Evolutionary conservation across 2,329 filamentous ascomycete species (phyloP), one percentile per base, ranked within the genome.

Genomic region (Zymoseptoria crescenta): DNA sequence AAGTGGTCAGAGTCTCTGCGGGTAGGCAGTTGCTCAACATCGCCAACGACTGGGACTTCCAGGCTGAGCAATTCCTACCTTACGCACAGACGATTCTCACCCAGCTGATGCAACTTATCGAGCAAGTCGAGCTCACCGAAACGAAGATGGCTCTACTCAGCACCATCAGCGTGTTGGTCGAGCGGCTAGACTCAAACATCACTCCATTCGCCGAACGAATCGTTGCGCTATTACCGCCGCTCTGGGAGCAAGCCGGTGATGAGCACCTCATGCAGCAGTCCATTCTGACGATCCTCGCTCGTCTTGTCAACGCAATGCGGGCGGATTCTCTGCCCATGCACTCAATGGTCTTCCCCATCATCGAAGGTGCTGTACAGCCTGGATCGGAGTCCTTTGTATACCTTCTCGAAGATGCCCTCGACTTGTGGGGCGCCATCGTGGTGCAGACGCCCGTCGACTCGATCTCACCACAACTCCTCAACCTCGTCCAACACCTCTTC

Each of bases 231-330:
- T 80, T 97, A 6, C 92, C 93, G 0, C 80, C 81, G 3, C 80
- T 97, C 0, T 99, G 94, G 94, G 86, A 89, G 61, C 84, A 87
- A 55, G 91, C 89, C 2, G 90, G 87, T 0, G 88, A 96, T 61
- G 89, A 94, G 69, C 90, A 91, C 74, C 84, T 97, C 73, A 88
- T 96, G 80, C 97, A 97, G 74, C 92, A 96, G 74, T 86, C 91
- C 1, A 91, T 97, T 56, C 82, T 97, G 59, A 89, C 88, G 2
- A 87, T 97, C 48, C 84, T 97, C 55, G 82, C 89, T 1, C 87
- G 91, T 1, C 80, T 99, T 13, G 89, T 96, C n/a, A 86, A 86
- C 70, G 88, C 92, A 1, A 89, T 97, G 83, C 90, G 88, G 60
- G 81, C 83, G 10, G 83, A 87, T 8, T 94, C 91, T 4, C 82